These are phyloP conservation scores for Venustampulla echinocandica DNA, from an alignment of 495 filamentous ascomycete genomes.

Conservation along the genomic window DNA sequence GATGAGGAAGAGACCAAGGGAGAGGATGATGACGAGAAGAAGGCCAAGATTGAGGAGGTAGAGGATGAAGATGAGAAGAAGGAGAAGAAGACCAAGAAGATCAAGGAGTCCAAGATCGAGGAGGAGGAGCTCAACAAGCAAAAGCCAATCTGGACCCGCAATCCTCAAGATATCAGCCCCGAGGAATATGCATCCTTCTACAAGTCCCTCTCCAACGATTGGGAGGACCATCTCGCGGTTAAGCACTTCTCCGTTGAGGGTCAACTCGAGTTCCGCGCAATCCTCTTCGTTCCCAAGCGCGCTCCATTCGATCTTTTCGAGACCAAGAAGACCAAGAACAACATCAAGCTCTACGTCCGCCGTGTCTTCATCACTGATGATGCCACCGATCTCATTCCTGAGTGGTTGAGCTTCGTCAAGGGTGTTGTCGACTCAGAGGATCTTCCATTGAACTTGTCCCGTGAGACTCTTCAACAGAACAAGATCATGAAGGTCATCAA, in stretches of 20 bases:
- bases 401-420: constrained; percentile 99
- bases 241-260: constrained; percentile 99
- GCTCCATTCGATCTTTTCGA: constrained; percentile 99
- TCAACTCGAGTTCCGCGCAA: constrained; percentile 99
- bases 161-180: constrained; percentile 86
- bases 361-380: constrained; percentile 99
- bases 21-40: constrained; percentile 54
- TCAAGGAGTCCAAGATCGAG: constrained; percentile 97
- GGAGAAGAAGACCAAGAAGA: constrained; percentile 94
- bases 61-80: constrained; percentile 79
- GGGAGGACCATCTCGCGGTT: constrained; percentile 98
- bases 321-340: constrained; percentile 99
- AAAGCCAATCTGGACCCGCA: constrained; percentile 99
- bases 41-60: constrained; percentile 79
- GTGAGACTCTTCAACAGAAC: constrained; percentile 99
- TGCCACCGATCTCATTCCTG: constrained; percentile 95
- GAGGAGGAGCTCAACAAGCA: constrained; percentile 99
- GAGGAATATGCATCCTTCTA: constrained; percentile 99
- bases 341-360: constrained; percentile 99
- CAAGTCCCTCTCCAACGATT: constrained; percentile 99
- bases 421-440: constrained; percentile 99
- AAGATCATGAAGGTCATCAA: constrained; percentile 99
- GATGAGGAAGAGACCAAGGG: constrained; percentile 59
- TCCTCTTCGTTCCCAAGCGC: constrained; percentile 98
- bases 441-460: constrained; percentile 95